Base-by-base conservation (phyloP, 306 rosid species). In the Cucurbita maxima region DNA sequence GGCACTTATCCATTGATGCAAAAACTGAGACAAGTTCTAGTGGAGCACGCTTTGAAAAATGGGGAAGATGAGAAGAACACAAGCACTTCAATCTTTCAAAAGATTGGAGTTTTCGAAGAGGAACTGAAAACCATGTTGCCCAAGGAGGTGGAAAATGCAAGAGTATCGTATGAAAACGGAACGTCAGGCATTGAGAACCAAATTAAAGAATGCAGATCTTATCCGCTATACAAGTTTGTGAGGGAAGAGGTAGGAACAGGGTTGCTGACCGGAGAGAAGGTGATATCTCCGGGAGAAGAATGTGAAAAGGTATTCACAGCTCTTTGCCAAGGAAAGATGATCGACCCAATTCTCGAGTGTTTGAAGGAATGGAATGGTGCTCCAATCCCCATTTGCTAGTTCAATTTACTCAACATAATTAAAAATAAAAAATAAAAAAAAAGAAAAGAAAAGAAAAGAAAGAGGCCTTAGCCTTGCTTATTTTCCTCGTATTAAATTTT, bases 1-100 rank as follows among this genome's bases (percentile, higher is more conserved):
- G 87, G 88, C 1, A 84, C 91, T 0, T 92, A 92, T 80, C 98
- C 98, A 3, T 80, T 92, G 83, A 92, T 92, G 98, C 96, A 90
- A 25, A 90, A 83, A 15, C 75, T 92, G 4, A 86, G 98, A 76
- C 87, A 83, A 73, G 89, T 84, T 6, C 87, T 92, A 7, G 91
- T 92, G 51, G 96, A 92, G 0, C 89, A 90, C 50, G 96, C 98
- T 7, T 47, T 92, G 38, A 79, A 40, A 1, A 88, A 92, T 70
- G 88, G 76, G 0, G 92, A 92, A 0, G 50, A 12, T 0, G 98
- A 90, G 85, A 89, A 86, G 79, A 82, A 79, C 38, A 16, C 41
- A 25, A 87, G 47, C 88, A 87, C 96, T 0, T 92, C 98, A 10
- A 87, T 90, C 79, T 92, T 92, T 66, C 98, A 92, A 72, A 92